Conservation (phyloP, 306 rosid genomes). For the Senna siamea region DNA sequence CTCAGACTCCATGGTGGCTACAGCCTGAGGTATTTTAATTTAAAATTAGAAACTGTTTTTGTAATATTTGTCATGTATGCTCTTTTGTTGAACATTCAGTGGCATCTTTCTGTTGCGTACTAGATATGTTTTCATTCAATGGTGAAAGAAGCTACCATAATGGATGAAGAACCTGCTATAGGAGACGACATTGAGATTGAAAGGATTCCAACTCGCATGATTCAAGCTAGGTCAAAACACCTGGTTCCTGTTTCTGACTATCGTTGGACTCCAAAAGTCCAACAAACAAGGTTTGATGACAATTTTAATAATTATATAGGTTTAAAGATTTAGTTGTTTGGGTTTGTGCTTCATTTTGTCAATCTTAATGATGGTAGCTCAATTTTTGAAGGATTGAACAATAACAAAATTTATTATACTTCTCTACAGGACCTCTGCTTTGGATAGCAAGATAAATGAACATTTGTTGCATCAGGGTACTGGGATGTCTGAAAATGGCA, state of each 20-base stretch:
- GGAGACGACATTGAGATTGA: constrained; percentile 86
- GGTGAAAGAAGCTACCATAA: constrained; percentile 52
- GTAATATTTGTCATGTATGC: background rate
- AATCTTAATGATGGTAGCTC: background rate
- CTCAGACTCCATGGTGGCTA: constrained; percentile 72
- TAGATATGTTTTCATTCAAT: constrained; percentile 85
- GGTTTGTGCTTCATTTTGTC: constrained; percentile 11
- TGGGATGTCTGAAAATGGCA: constrained; percentile 51
- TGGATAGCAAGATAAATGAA: constrained; percentile 52
- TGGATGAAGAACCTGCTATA: constrained; percentile 51
- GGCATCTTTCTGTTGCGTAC: constrained; percentile 34
- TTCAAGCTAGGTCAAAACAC: constrained; percentile 79
- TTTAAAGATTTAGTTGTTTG: background rate
- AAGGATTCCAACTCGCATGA: constrained; percentile 65
- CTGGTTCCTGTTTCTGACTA: constrained; percentile 80
- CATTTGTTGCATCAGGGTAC: constrained; percentile 51
- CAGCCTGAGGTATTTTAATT: constrained; percentile 67
- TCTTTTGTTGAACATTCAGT: constrained; percentile 31
- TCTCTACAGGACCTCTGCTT: constrained; percentile 51
- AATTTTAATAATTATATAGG: constrained; percentile 1
- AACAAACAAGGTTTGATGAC: constrained; percentile 62
- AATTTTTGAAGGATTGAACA: background rate
- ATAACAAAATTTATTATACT: constrained; percentile 3
- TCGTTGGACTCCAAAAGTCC: constrained; percentile 56
- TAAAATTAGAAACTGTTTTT: constrained; percentile 20